Evolutionary conservation across 805 yeast genomes (phyloP), one percentile per base, ranked within the genome.

Genomic region (Candida alai): DNA sequence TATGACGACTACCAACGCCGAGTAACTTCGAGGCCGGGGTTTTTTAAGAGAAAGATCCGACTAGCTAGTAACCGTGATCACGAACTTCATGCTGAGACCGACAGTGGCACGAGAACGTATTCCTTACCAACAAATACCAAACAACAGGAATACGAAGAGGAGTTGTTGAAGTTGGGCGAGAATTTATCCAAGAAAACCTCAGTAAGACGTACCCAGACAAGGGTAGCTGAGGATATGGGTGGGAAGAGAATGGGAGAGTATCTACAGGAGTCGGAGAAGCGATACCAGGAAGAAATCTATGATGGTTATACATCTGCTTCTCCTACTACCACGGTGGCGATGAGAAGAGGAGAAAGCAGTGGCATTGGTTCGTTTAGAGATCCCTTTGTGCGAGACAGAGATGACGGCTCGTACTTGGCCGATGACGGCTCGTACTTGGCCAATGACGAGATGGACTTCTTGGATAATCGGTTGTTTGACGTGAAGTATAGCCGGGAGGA

Each of bases 131-230:
- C 13, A 7, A 25, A 23, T 10, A 15, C 4, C 9, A 17, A 36
- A 10, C 36, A 39, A 18, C 26, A 23, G 9, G 36, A 20, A 20
- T 36, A 45, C 21, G 54, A 52, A 38, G 56, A 51, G 19, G 66
- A 59, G 41, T 50, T 66, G 24, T 43, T 62, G 22, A 53, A 48
- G 29, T 47, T 66, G 30, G 69, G 72, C 3, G 61, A 58, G 33
- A 51, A 61, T 19, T 47, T 66, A 30, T 52, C 68, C 1, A 48
- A 53, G 29, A 60, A 56, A 21, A 38, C 56, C 4, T 54, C 69
- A 4, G 64, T 60, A 4, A 49, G 68, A 23, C 55, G 44, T 26
- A 35, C 50, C 17, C 44, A 45, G 19, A 28, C 37, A 22, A 43
- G 32, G 15, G 34, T 30, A 5, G 13, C 34, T 5, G 22, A 10